Conservation (phyloP, 805 yeast genomes). For the Candida germanica region DNA sequence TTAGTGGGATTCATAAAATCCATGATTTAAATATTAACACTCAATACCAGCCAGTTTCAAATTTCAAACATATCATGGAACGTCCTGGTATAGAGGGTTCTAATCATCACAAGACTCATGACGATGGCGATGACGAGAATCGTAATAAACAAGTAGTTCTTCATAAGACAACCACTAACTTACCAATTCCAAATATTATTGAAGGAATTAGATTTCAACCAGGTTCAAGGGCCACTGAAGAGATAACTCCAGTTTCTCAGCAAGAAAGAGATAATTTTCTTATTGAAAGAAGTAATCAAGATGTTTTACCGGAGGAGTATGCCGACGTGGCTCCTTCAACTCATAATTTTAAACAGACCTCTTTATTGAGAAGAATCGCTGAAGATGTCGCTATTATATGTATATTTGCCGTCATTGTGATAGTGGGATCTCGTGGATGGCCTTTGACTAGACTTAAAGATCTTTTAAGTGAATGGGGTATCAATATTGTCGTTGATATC, state of each 20-base stretch:
- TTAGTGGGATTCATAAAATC: constrained; percentile 37
- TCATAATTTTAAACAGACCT: constrained; percentile 3
- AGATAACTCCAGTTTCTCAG: constrained; percentile 8
- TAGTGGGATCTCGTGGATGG: constrained; percentile 18
- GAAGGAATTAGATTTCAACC: constrained; percentile 35
- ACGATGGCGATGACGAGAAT: constrained; percentile 1
- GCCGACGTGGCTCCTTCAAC: constrained; percentile 1
- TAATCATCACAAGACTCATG: background rate
- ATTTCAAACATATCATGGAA: constrained; percentile 17
- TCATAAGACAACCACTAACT: constrained; percentile 4
- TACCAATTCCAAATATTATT: constrained; percentile 26
- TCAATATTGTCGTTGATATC: constrained; percentile 2
- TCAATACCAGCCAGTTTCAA: constrained; percentile 36
- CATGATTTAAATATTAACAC: constrained; percentile 26
- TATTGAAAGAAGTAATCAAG: constrained; percentile 5
- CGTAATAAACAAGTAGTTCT: constrained; percentile 1
- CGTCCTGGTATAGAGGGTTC: constrained; percentile 23
- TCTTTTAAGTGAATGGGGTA: background rate
- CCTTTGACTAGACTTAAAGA: background rate
- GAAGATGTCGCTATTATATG: constrained; percentile 51
- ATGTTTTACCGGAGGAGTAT: constrained; percentile 7
- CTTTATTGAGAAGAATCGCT: constrained; percentile 30
- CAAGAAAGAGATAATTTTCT: constrained; percentile 8
- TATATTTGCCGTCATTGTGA: constrained; percentile 32
- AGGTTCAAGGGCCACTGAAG: background rate